Percentiles rank a stretch among this genome's conserved stretches.
Evolutionary conservation across 495 filamentous ascomycete species (phyloP).

Genomic region (Letharia columbiana): DNA sequence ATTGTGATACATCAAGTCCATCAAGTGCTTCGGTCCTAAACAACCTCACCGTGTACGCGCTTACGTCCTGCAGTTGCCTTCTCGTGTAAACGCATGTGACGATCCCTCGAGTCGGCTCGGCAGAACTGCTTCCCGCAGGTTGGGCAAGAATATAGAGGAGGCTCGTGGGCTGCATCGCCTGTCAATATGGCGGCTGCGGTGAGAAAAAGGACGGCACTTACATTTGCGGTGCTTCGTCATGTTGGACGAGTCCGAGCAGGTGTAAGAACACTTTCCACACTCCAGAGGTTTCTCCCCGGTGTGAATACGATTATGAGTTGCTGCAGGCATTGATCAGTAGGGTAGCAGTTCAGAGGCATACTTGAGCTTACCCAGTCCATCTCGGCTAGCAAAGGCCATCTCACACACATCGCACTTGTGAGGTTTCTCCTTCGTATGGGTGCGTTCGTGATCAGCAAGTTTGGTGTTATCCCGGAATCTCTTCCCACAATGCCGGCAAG

Average conservation of each 20-base stretch:
- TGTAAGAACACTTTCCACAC: constrained; percentile 27
- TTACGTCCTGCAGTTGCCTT: constrained; percentile 2
- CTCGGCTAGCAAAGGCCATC: constrained; percentile 43
- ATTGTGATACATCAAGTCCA: neutral
- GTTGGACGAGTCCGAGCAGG: constrained; percentile 22
- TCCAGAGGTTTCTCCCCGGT: constrained; percentile 46
- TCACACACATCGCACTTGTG: constrained; percentile 40
- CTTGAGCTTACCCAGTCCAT: constrained; percentile 30
- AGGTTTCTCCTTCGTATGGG: constrained; percentile 46
- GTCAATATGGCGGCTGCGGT: neutral
- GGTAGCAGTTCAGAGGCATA: neutral
- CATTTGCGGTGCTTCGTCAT: constrained; percentile 23
- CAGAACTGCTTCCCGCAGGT: constrained; percentile 19
- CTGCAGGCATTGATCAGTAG: constrained; percentile 22
- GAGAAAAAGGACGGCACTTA: neutral
- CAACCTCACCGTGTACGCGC: constrained; percentile 4
- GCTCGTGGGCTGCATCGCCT: constrained; percentile 12
- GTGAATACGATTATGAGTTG: constrained; percentile 45
- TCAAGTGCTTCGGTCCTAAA: neutral
- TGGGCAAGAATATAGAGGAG: constrained; percentile 15
- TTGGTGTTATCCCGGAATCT: constrained; percentile 41
- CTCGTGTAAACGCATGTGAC: constrained; percentile 16
- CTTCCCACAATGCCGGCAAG: constrained; percentile 33
- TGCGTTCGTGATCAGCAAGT: constrained; percentile 44
- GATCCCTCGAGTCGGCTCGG: constrained; percentile 17